Evolutionary conservation across 176 grass and related monocot species (phyloP).

Genomic region (maize (Zea mays)): DNA sequence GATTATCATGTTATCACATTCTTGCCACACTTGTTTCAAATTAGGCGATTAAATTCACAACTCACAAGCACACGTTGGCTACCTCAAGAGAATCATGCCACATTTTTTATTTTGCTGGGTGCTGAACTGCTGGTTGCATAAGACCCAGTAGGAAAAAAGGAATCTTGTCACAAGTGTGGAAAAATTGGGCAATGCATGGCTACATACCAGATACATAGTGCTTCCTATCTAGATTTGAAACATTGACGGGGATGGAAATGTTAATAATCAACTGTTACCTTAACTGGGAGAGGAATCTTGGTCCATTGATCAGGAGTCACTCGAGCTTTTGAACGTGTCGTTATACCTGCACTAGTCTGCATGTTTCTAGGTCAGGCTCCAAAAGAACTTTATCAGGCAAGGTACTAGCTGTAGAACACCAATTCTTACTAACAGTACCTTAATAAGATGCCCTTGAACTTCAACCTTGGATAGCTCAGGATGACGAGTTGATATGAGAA

Average conservation of each 20-base stretch:
- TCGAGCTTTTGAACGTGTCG: conserved; percentile 82
- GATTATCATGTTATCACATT: not conserved
- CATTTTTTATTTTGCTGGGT: not conserved
- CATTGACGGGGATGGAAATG: conserved; percentile 1
- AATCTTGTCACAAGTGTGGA: not conserved
- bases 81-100: not conserved
- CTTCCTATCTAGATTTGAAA: conserved; percentile 21
- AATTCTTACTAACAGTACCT: conserved; percentile 55
- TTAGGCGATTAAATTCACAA: not conserved
- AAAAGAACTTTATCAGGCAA: conserved; percentile 23
- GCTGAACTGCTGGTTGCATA: not conserved
- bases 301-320: conserved; percentile 77
- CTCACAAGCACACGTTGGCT: not conserved
- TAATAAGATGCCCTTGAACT: conserved; percentile 89
- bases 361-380: conserved; percentile 29
- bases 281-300: conserved; percentile 68
- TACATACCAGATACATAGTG: conserved; percentile 1
- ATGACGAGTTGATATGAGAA: conserved; percentile 74
- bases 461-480: conserved; percentile 71
- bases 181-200: not conserved
- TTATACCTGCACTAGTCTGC: conserved; percentile 77
- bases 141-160: not conserved
- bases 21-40: not conserved
- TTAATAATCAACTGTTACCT: conserved; percentile 56
- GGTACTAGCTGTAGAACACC: conserved; percentile 13